Base-by-base conservation (phyloP, 257 asterid species). In the Osmanthus fragrans region DNA sequence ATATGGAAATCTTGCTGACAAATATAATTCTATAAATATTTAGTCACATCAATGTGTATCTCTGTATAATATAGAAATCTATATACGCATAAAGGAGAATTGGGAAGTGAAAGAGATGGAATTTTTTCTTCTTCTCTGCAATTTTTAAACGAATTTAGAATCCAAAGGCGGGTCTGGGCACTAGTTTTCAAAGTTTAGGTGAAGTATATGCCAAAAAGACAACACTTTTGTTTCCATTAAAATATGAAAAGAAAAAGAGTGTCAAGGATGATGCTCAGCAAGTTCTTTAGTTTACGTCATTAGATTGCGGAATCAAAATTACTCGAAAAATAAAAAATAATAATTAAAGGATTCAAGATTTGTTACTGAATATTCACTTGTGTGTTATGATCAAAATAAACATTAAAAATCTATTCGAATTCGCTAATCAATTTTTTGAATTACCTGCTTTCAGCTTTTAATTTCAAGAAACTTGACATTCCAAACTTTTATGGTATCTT, bases 191-290 rank as follows among this genome's bases (percentile, higher is more conserved):
- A 77, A 73, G 54, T 40, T 32, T 32, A 2, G 34, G 34, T 32
- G 34, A 73, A 73, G 77, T 63, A 56, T 56, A 34, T 49, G 82
- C 77, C 78, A 47, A 78, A 84, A 82, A 82, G 88, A 84, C 85
- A 66, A 73, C 79, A 76, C 49, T 81, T 81, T 76, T 63, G 39
- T 73, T 80, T 73, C 23, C 69, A 47, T 32, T 67, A 30, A 71
- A 16, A 30, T 70, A 74, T 73, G 60, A 42, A 51, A 67, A 75
- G 18, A 10, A 29, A 33, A 58, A 19, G 34, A 32, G 0, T 0
- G 34, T 32, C 34, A 32, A 32, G 34, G 58, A 69, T 4, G 39
- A 47, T 13, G 65, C 83, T 78, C 83, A 81, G 69, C 77, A 56
- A 4, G 65, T 71, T 21, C 21, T 15, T 49, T 49, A 15, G 7